phyloP scores from a whole-genome alignment of 192 early-diverging fungal genomes.

The Backusella morwellensis region DNA sequence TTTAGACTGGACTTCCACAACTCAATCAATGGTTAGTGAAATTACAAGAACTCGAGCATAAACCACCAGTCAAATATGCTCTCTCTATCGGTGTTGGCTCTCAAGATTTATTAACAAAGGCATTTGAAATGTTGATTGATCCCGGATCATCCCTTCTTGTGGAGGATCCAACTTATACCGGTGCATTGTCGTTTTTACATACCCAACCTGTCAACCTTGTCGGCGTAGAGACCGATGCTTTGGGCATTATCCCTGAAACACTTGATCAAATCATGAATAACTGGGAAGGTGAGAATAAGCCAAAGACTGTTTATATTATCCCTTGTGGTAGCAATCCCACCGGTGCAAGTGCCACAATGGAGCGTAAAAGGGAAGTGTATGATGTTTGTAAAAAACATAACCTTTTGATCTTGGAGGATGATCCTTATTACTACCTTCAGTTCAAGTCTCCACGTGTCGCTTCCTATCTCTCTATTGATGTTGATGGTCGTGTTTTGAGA shows the following conservation, averaged over 20 bases:
- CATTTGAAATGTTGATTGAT: slow-evolving; percentile 50
- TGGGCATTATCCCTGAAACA: slow-evolving; percentile 61
- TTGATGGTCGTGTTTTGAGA: slow-evolving; percentile 84
- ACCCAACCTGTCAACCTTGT: slow-evolving; percentile 46
- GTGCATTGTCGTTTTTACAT: slow-evolving; percentile 43
- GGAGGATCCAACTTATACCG: slow-evolving; percentile 53
- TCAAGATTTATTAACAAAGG: slow-evolving; percentile 56
- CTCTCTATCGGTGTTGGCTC: slow-evolving; percentile 51
- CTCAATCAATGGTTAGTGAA: slow-evolving; percentile 45
- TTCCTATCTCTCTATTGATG: slow-evolving; percentile 88
- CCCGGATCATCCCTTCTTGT: slow-evolving; percentile 48
- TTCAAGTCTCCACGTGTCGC: slow-evolving; percentile 34
- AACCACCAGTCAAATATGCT: slow-evolving; percentile 39
- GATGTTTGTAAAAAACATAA: slow-evolving; percentile 71
- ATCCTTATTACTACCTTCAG: slow-evolving; percentile 95
- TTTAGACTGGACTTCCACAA: slow-evolving; percentile 46
- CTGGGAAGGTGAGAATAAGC: slow-evolving; percentile 34
- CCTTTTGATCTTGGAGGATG: slow-evolving; percentile 91
- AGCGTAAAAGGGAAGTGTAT: slow-evolving; percentile 79
- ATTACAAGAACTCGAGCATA: slow-evolving; percentile 46
- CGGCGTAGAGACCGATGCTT: slow-evolving; percentile 40
- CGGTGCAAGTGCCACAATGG: slow-evolving; percentile 73
- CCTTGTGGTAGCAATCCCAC: slow-evolving; percentile 92
- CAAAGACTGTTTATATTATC: slow-evolving; percentile 69
- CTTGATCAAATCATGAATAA: slow-evolving; percentile 48